Percentiles rank a stretch among this genome's conserved stretches.
Evolutionary conservation across 345 rosid species (phyloP).

Genomic region (Populus pruinosa): DNA sequence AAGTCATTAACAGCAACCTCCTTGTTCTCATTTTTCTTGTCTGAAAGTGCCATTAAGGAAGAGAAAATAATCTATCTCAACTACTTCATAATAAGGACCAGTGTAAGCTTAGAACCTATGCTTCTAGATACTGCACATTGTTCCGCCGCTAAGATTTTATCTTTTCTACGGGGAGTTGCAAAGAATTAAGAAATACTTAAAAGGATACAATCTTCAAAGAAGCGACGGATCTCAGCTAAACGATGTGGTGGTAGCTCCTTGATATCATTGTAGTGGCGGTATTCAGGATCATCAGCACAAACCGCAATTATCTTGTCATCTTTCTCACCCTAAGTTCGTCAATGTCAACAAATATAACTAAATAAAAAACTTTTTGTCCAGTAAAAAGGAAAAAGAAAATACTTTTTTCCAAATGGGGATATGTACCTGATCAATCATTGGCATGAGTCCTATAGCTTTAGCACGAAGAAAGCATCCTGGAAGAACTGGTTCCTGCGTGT

Average conservation of each 20-base stretch:
- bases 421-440: slow-evolving; percentile 36
- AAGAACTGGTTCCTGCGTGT: slow-evolving; percentile 31
- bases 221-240: slow-evolving; percentile 35
- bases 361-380: background rate
- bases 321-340: slow-evolving; percentile 27
- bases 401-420: background rate
- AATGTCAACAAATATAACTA: background rate
- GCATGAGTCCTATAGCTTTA: slow-evolving; percentile 36
- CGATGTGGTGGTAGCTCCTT: slow-evolving; percentile 37
- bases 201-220: slow-evolving; percentile 39
- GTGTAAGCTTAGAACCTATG: background rate
- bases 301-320: slow-evolving; percentile 40
- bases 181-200: background rate
- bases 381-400: background rate
- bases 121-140: background rate
- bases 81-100: background rate
- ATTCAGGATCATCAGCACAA: slow-evolving; percentile 37
- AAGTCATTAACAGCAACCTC: slow-evolving; percentile 35
- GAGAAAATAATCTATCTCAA: background rate
- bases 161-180: background rate
- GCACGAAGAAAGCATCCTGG: slow-evolving; percentile 37
- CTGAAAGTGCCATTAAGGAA: slow-evolving; percentile 25
- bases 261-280: slow-evolving; percentile 31
- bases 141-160: background rate
- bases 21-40: slow-evolving; percentile 55